Evolutionary conservation across 768 basidiomycete species (phyloP).

Genomic region (Ramaria rubella): DNA sequence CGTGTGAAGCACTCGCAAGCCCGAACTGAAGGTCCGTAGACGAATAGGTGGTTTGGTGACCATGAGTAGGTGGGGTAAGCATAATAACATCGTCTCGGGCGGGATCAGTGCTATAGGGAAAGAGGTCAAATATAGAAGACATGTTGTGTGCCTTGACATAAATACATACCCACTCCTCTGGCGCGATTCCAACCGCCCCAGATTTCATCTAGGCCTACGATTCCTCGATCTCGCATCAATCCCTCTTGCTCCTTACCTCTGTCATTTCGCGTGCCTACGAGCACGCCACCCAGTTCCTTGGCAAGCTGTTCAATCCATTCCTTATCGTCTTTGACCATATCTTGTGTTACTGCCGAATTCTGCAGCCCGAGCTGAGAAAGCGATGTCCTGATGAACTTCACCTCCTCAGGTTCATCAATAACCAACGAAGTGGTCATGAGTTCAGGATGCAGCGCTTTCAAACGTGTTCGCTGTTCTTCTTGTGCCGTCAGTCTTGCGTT

Average conservation of each 20-base stretch:
- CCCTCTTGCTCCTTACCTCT: conserved; percentile 31
- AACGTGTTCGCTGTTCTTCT: conserved; percentile 14
- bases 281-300: conserved; percentile 68
- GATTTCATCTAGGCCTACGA: conserved; percentile 84
- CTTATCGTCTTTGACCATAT: conserved; percentile 80
- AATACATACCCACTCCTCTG: conserved; percentile 79
- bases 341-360: conserved; percentile 74
- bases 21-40: conserved; percentile 61
- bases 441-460: conserved; percentile 9
- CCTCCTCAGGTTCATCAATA: conserved; percentile 67
- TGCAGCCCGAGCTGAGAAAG: conserved; percentile 86
- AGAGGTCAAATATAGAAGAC: conserved; percentile 4
- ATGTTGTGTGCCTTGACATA: background rate
- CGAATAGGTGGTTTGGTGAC: conserved; percentile 65
- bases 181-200: conserved; percentile 97
- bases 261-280: conserved; percentile 40
- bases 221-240: conserved; percentile 72
- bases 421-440: conserved; percentile 16
- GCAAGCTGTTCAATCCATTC: conserved; percentile 78
- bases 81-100: conserved; percentile 77
- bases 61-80: conserved; percentile 56
- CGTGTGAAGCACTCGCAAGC: conserved; percentile 77
- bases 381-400: conserved; percentile 81
- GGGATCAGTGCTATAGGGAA: conserved; percentile 68
- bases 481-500: conserved; percentile 69